Evolutionary conservation across 23 red algal genomes (phyloP).

Genomic region (Rhodosorus marinus): DNA sequence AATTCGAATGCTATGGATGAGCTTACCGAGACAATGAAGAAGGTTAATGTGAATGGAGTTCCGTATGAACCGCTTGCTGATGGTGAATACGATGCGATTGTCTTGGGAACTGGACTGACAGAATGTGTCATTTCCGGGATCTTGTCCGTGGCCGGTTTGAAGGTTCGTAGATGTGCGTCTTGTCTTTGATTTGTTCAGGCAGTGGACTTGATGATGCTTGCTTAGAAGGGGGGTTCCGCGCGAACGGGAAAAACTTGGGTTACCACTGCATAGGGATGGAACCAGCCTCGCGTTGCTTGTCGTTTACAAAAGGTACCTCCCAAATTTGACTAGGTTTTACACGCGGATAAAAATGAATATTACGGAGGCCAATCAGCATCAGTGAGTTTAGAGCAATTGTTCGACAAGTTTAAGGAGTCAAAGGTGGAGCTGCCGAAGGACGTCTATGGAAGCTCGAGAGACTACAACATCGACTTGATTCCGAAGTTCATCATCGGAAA

Average conservation of each 20-base stretch:
- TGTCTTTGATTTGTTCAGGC: too few species aligned
- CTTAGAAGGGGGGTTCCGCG: too few species aligned
- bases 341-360: slow-evolving; percentile 88
- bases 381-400: slow-evolving; percentile 81
- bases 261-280: too few species aligned
- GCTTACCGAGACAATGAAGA: not conserved
- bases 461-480: slow-evolving; percentile 91
- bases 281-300: too few species aligned
- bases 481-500: slow-evolving; percentile 96
- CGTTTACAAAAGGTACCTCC: too few species aligned
- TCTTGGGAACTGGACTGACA: slow-evolving; percentile 88
- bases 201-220: too few species aligned
- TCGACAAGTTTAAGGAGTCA: slow-evolving; percentile 27
- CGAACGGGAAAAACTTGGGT: too few species aligned
- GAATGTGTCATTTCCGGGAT: slow-evolving; percentile 91
- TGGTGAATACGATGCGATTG: slow-evolving; percentile 89
- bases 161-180: too few species aligned
- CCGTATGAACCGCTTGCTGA: slow-evolving; percentile 58
- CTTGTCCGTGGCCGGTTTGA: slow-evolving; percentile 52
- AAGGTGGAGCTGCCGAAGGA: slow-evolving; percentile 6
- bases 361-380: slow-evolving; percentile 82
- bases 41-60: slow-evolving; percentile 24
- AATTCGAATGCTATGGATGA: not conserved
- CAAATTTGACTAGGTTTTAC: too few species aligned
- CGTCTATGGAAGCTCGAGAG: slow-evolving; percentile 31